Base-by-base conservation (phyloP, 1,139 yeast genomes). In the Diutina sp. region DNA sequence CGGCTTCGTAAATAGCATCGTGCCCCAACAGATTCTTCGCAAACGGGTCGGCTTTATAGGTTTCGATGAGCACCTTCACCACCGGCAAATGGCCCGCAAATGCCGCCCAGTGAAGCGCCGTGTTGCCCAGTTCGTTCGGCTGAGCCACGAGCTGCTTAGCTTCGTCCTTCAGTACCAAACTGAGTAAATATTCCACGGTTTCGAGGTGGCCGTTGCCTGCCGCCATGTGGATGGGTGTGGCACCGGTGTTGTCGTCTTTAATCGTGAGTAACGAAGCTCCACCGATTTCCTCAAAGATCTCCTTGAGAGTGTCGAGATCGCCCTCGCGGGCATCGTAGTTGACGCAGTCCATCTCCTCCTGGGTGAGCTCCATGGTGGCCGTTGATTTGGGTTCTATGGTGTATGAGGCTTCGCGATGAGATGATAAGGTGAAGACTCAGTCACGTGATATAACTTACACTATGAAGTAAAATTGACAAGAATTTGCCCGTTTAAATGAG, bases 31-130 rank as follows among this genome's bases (percentile, higher is more conserved):
- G 68, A 70, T 93, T 93, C 69, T 85, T 86, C 46, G 80, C 66
- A 64, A 88, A 87, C 21, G 96, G 91, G 67, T 93, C 96, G 0
- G 91, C 95, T 7, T 78, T 77, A 61, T 83, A 88, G 57, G 82
- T 78, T 41, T 86, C 91, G 66, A 93, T 85, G 54, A 93, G 73
- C 9, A 80, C 66, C 68, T 86, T 72, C 47, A 90, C 95, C 9
- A 85, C 75, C 2, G 80, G 84, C 60, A 89, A 70, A 63, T 90
- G 93, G 1, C 97, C 98, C 65, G 88, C 90, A 62, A 83, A 79
- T 0, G 96, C 80, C 0, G 98, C 97, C 99, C 99, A 93, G 68
- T 93, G 98, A 60, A 93, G 76, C 0, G 98, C 86, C 0, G 99
- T 90, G 67, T 93, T 93, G 4, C 98, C 98, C 38, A 86, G 82